A percentile compares a stretch with the other conserved stretches of the same genome.
Conservation (phyloP, 202 grass and related monocot species). For the Schoenoplectus tabernaemontani region DNA sequence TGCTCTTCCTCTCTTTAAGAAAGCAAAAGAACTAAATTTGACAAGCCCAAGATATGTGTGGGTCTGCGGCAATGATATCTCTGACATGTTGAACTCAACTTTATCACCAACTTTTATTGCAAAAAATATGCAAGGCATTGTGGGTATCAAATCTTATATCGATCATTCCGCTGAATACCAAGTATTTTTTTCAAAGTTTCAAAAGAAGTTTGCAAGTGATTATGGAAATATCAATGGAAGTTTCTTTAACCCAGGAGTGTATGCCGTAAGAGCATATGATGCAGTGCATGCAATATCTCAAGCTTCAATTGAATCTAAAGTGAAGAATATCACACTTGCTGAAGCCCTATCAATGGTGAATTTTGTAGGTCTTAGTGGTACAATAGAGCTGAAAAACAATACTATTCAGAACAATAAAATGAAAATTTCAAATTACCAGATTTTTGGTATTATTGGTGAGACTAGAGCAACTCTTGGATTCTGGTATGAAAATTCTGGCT, state of each 20-base stretch:
- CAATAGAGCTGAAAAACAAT: not conserved
- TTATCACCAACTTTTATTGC: constrained; percentile 17
- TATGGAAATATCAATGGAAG: not conserved
- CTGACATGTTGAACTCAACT: constrained; percentile 16
- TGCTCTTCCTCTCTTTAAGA: constrained; percentile 15
- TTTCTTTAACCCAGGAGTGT: not conserved
- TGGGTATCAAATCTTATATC: constrained; percentile 30
- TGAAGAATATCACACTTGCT: not conserved
- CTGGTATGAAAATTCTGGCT: constrained; percentile 22
- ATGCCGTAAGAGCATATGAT: constrained; percentile 22
- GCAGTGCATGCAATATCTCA: not conserved
- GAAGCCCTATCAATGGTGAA: not conserved
- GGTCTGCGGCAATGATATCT: constrained; percentile 25
- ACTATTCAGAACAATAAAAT: not conserved
- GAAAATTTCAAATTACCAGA: not conserved
- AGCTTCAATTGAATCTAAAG: not conserved
- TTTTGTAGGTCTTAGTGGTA: constrained; percentile 5
- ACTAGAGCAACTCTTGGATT: constrained; percentile 18
- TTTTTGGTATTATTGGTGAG: constrained; percentile 22
- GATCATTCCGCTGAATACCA: constrained; percentile 11
- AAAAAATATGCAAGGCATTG: constrained; percentile 27
- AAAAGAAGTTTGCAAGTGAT: not conserved
- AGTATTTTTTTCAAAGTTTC: constrained; percentile 18
- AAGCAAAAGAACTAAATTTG: constrained; percentile 15
- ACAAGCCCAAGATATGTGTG: constrained; percentile 10